These are phyloP conservation scores for Clathrospora elynae DNA, from an alignment of 2,329 filamentous ascomycete species.

Conservation along the genomic window DNA sequence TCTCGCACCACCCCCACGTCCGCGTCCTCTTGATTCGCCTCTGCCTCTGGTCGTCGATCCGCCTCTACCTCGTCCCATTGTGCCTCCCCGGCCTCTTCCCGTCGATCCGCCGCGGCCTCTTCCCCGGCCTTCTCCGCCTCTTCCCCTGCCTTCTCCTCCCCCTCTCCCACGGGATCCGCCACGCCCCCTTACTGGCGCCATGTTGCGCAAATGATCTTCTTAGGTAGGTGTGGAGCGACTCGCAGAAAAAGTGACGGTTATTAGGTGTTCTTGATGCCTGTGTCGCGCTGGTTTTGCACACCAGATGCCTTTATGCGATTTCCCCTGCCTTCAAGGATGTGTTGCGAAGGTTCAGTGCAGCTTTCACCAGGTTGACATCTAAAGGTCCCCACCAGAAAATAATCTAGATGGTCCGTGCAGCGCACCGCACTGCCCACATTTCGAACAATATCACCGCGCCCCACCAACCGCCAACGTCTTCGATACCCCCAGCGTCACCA, in stretches of 20 bases:
- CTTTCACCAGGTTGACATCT: not conserved
- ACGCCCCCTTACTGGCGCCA: slow-evolving; percentile 24
- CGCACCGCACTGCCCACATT: slow-evolving; percentile 41
- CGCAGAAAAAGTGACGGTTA: too few species aligned
- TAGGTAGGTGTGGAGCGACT: not conserved
- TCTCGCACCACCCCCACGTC: slow-evolving; percentile 3
- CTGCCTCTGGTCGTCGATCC: slow-evolving; percentile 14
- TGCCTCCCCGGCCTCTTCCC: slow-evolving; percentile 3
- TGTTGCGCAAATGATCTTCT: slow-evolving; percentile 1
- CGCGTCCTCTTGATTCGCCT: slow-evolving; percentile 11
- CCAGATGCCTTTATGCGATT: too few species aligned
- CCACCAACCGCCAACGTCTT: slow-evolving; percentile 26
- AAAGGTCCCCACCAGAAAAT: slow-evolving; percentile 24
- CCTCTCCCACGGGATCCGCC: slow-evolving; percentile 11
- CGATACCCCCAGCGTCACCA: slow-evolving; percentile 20
- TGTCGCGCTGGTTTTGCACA: too few species aligned
- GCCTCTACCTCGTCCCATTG: slow-evolving; percentile 12
- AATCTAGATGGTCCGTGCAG: slow-evolving; percentile 36
- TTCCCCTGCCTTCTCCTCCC: not conserved
- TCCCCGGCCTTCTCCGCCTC: slow-evolving; percentile 27
- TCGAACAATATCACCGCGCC: slow-evolving; percentile 39
- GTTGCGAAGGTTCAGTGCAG: slow-evolving; percentile 2
- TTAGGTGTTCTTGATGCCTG: not conserved
- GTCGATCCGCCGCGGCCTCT: slow-evolving; percentile 12
- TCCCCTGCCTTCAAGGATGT: slow-evolving; percentile 31